Base-by-base conservation (phyloP, 2,329 filamentous ascomycete genomes). In the Blastomyces emzantsi region DNA sequence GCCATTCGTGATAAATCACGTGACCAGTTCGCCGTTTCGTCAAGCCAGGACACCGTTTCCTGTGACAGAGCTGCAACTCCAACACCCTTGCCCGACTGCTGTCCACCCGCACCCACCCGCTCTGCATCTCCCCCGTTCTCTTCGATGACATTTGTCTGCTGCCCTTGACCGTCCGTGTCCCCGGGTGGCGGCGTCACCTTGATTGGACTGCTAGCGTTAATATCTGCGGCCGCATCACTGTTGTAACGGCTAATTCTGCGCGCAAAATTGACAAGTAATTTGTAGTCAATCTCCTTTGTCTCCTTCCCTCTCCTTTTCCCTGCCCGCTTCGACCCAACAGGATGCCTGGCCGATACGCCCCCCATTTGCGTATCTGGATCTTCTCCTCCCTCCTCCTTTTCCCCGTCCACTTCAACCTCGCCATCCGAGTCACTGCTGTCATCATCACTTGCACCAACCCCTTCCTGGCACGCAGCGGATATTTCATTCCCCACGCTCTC, bases 171-270 rank as follows among this genome's bases (percentile, higher is more conserved):
- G 33, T 60, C 25, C 30, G 43, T 61, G 54, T 28, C 59, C 33
- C 52, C 57, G 56, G n/a, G 61, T 45, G 33, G 63, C 64, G n/a
- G 62, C 51, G 28, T 58, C 64, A 54, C 58, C 43, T 43, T 65
- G 45, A 57, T 51, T 15, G 65, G 66, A 13, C 65, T 65, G 22
- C 73, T 72, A 1, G 70, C 72, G 22, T 74, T 73, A 13, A 76
- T 77, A 68, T 79, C 78, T 13, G 75, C 73, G 36, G 77, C 77
- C 0, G 78, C 78, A 63, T 77, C 71, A 22, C 75, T 73, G 62
- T 80, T 79, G 64, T 79, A 79, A 68, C 77, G 78, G 70, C 78
- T 79, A 56, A 80, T 80, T 25, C 78, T 71, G 5, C 77, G 74
- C 3, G 78, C 78, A 61, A 80, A 80, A 39, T 78, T 73, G 17